A percentile compares a stretch with the other conserved stretches of the same genome.
phyloP scores from a whole-genome alignment of 257 asterid genomes.

The Capsicum rhomboideum region DNA sequence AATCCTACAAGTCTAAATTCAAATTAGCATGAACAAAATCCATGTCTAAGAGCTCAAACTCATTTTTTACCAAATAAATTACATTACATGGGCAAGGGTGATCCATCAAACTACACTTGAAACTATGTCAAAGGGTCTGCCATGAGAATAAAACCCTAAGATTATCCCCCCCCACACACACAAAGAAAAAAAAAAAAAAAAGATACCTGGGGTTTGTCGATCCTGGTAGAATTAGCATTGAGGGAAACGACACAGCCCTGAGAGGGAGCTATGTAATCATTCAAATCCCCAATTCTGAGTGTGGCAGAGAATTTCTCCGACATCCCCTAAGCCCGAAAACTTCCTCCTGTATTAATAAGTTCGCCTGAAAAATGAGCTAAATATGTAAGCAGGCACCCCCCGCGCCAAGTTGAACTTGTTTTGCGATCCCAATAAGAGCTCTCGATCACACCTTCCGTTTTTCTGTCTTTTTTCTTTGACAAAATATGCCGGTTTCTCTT shows the following conservation, averaged over 20 bases:
- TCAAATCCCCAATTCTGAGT: slow-evolving; percentile 86
- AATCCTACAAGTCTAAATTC: background rate
- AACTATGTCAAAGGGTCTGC: no score
- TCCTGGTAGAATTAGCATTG: slow-evolving; percentile 19
- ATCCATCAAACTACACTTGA: no score
- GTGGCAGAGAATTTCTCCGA: slow-evolving; percentile 90
- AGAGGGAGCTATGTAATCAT: slow-evolving; percentile 95
- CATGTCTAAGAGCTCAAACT: background rate
- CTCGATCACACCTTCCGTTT: no score
- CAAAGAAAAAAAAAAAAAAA: no score
- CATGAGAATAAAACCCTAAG: background rate
- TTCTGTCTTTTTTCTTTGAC: no score
- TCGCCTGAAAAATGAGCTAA: no score
- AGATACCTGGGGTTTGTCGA: slow-evolving; percentile 49
- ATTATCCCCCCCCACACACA: no score
- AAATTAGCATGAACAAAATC: background rate
- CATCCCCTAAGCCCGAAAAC: slow-evolving; percentile 34
- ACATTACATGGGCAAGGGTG: background rate
- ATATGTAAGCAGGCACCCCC: no score
- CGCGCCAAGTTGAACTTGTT: no score
- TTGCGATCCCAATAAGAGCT: no score
- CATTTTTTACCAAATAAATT: no score
- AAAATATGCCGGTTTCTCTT: no score
- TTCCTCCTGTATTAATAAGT: background rate
- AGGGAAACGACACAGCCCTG: slow-evolving; percentile 86